phyloP scores from a whole-genome alignment of 2,329 filamentous ascomycete species.

The Claviceps digitariae region DNA sequence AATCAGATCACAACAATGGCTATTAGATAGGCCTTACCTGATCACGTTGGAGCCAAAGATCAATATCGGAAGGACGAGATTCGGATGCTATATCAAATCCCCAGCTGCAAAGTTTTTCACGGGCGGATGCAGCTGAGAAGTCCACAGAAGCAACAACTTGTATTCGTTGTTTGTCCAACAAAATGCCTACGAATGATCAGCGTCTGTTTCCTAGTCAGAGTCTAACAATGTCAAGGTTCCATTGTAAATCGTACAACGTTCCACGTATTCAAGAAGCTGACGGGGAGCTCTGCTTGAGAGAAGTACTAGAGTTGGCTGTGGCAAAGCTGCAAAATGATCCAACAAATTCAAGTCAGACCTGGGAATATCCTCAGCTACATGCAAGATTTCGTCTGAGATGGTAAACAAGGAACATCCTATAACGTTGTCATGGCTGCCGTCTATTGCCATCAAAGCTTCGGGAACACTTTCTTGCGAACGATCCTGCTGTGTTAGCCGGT shows the following conservation, averaged over 20 bases:
- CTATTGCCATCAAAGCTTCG: slow-evolving; percentile 69
- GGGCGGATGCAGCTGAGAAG: slow-evolving; percentile 1
- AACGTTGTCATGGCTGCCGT: slow-evolving; percentile 54
- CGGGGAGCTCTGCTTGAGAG: slow-evolving; percentile 34
- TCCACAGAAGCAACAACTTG: slow-evolving; percentile 1
- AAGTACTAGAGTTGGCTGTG: slow-evolving; percentile 42
- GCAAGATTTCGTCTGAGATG: slow-evolving; percentile 54
- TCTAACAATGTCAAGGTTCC: neutral
- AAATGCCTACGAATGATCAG: slow-evolving; percentile 1
- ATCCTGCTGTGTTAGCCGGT: neutral
- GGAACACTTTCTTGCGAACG: neutral
- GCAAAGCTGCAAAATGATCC: slow-evolving; percentile 44
- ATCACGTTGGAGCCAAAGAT: neutral
- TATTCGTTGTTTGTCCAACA: neutral
- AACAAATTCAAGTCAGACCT: slow-evolving; percentile 54
- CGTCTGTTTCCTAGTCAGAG: slow-evolving; percentile 13
- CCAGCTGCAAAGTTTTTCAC: slow-evolving; percentile 1
- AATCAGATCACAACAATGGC: neutral
- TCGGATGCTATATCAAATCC: neutral
- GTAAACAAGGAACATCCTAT: slow-evolving; percentile 80
- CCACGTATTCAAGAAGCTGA: slow-evolving; percentile 16
- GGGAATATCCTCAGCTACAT: slow-evolving; percentile 63
- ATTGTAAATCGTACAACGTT: neutral
- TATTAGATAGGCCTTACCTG: neutral
- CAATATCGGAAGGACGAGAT: neutral